phyloP scores from a whole-genome alignment of 768 basidiomycete species.

The Tylopilus cervinicoccineus region DNA sequence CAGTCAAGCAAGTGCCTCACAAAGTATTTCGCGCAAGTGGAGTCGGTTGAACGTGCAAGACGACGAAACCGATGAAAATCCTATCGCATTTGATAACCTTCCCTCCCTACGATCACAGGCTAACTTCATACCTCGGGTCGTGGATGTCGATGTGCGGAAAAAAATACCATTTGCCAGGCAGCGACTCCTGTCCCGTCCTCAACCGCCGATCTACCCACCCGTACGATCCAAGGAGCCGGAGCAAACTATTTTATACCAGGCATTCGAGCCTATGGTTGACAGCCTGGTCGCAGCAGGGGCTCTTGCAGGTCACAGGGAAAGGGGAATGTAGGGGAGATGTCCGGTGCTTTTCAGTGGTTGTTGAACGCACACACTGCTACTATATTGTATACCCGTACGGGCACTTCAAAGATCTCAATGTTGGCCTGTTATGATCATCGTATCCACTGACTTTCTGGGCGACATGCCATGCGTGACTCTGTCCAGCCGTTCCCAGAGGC shows the following conservation, averaged over 20 bases:
- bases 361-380: background rate
- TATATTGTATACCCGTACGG: slow-evolving; percentile 1
- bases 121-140: background rate
- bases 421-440: background rate
- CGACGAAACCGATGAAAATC: slow-evolving; percentile 11
- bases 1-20: slow-evolving; percentile 13
- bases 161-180: background rate
- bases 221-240: slow-evolving; percentile 6
- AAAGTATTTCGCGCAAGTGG: slow-evolving; percentile 29
- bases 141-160: slow-evolving; percentile 15
- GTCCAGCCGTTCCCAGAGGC: background rate
- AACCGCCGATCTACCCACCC: slow-evolving; percentile 15
- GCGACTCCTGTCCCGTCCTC: slow-evolving; percentile 22
- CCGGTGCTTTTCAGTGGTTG: background rate
- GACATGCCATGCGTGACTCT: background rate
- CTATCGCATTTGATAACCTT: slow-evolving; percentile 25
- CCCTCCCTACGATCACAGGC: background rate
- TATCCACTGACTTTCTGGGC: background rate
- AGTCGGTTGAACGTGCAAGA: slow-evolving; percentile 26
- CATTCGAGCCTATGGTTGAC: slow-evolving; percentile 25
- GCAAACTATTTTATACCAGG: slow-evolving; percentile 19
- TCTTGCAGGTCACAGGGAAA: slow-evolving; percentile 3
- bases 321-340: background rate
- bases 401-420: background rate
- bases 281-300: slow-evolving; percentile 15